Conservation (phyloP, 768 basidiomycete genomes). For the Ramaria sp. region DNA sequence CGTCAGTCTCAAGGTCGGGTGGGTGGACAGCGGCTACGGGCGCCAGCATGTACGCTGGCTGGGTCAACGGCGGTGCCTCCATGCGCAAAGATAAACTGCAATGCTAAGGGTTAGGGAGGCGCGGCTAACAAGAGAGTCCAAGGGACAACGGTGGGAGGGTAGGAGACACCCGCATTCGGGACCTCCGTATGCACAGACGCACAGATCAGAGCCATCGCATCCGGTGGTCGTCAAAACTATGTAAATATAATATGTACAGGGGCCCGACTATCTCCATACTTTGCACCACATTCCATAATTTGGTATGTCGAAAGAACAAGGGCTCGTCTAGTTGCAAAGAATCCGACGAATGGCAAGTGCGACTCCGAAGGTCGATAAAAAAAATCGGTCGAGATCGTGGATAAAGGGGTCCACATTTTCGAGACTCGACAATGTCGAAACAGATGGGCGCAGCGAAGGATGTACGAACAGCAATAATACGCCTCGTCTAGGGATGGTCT, state of each 20-base stretch:
- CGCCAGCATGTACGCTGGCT: slow-evolving; percentile 59
- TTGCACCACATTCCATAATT: no score
- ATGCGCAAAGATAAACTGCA: slow-evolving; percentile 24
- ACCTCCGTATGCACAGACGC: neutral
- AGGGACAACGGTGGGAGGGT: neutral
- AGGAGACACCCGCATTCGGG: neutral
- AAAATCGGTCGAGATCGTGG: no score
- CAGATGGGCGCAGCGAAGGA: no score
- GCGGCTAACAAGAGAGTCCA: neutral
- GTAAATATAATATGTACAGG: neutral
- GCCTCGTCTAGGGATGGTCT: no score
- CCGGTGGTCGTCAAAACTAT: neutral
- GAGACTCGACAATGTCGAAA: no score
- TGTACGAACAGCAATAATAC: no score
- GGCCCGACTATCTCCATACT: no score
- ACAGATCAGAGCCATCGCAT: neutral
- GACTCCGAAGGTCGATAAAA: no score
- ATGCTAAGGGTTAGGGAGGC: neutral
- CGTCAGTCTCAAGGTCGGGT: slow-evolving; percentile 64
- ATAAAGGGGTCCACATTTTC: no score
- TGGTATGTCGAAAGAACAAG: no score
- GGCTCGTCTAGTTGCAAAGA: no score
- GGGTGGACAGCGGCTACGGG: slow-evolving; percentile 68
- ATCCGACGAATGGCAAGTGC: no score
- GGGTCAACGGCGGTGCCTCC: slow-evolving; percentile 51